phyloP scores from a whole-genome alignment of 1,139 yeast genomes.

The Yamadazyma taylorii region DNA sequence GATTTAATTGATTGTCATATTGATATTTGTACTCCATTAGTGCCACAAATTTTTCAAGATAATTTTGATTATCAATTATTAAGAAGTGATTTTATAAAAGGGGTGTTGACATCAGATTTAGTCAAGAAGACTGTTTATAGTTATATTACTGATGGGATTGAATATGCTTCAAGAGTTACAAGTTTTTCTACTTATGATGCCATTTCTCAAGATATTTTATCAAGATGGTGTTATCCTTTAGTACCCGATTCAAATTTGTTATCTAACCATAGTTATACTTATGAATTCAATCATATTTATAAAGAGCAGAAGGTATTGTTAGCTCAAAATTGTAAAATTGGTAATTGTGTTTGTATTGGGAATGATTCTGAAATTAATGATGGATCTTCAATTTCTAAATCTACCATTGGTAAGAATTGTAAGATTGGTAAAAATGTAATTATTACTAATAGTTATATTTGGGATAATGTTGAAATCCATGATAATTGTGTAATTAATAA shows the following conservation, averaged over 20 bases:
- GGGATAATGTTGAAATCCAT: slow-evolving; percentile 78
- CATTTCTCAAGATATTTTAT: slow-evolving; percentile 83
- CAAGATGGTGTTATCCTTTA: slow-evolving; percentile 91
- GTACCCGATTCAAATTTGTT: slow-evolving; percentile 83
- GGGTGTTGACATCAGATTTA: slow-evolving; percentile 87
- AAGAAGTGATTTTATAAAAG: slow-evolving; percentile 85
- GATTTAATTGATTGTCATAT: slow-evolving; percentile 95
- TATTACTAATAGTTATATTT: slow-evolving; percentile 74
- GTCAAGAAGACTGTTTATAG: slow-evolving; percentile 90
- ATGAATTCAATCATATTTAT: slow-evolving; percentile 83
- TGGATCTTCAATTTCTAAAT: slow-evolving; percentile 52
- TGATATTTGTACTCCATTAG: slow-evolving; percentile 92
- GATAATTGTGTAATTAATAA: slow-evolving; percentile 59
- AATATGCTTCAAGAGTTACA: slow-evolving; percentile 90
- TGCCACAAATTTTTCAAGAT: slow-evolving; percentile 93
- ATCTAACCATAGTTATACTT: slow-evolving; percentile 68
- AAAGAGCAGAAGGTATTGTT: slow-evolving; percentile 80
- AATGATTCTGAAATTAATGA: slow-evolving; percentile 66
- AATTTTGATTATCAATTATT: slow-evolving; percentile 90
- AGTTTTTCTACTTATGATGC: slow-evolving; percentile 93
- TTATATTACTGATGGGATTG: slow-evolving; percentile 67
- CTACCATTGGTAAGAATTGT: slow-evolving; percentile 85
- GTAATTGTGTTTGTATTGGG: slow-evolving; percentile 78
- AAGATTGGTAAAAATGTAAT: slow-evolving; percentile 74
- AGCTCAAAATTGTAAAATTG: slow-evolving; percentile 88